phyloP scores from a whole-genome alignment of 768 basidiomycete genomes.

The Russula compacta region DNA sequence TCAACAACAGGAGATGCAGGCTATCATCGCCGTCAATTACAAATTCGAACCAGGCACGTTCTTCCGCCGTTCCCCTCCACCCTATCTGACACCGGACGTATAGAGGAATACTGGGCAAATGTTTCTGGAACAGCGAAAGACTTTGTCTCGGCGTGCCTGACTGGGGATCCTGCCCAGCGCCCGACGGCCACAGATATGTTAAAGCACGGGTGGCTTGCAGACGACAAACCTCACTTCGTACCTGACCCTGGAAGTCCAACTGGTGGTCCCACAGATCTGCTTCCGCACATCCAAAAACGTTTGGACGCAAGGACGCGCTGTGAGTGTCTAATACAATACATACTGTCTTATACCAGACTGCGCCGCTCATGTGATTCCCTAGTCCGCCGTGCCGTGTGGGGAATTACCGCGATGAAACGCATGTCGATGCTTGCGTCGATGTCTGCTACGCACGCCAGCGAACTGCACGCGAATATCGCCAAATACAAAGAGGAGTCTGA shows the following conservation, averaged over 20 bases:
- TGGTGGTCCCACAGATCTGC: conserved; percentile 63
- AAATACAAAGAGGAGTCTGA: conserved; percentile 79
- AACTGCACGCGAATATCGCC: conserved; percentile 49
- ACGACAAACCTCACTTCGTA: conserved; percentile 61
- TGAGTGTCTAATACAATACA: neutral
- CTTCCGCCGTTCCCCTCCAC: neutral
- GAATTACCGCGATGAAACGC: conserved; percentile 78
- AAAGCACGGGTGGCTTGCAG: conserved; percentile 74
- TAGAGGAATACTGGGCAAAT: conserved; percentile 76
- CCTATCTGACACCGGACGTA: conserved; percentile 19
- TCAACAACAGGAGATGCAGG: conserved; percentile 86
- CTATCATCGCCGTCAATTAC: conserved; percentile 89
- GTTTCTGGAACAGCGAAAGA: conserved; percentile 76
- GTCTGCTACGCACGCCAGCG: conserved; percentile 30
- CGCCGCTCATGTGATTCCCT: conserved; percentile 13
- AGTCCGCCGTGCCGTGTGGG: conserved; percentile 86
- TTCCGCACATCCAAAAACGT: conserved; percentile 83
- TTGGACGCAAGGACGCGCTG: conserved; percentile 63
- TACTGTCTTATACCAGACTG: neutral
- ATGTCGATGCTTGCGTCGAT: conserved; percentile 51
- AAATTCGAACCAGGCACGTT: conserved; percentile 65
- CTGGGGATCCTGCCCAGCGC: conserved; percentile 69
- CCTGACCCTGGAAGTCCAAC: conserved; percentile 45
- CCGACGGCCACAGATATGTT: conserved; percentile 72
- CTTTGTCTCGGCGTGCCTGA: conserved; percentile 79